phyloP scores from a whole-genome alignment of 192 early-diverging fungal genomes.

The Coemansia sp. region DNA sequence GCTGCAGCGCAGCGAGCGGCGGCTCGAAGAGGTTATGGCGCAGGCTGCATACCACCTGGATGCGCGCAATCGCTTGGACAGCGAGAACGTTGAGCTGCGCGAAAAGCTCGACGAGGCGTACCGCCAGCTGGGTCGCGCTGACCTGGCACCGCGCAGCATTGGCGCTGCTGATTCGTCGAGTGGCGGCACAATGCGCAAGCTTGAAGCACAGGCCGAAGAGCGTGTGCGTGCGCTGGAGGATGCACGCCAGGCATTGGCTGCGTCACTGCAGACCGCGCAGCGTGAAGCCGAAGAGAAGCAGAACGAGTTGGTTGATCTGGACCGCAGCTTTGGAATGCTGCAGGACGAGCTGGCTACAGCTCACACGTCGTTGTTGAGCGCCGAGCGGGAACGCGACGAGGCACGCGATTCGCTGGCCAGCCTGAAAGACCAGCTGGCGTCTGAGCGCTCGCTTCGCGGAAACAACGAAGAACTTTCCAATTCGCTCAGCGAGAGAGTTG shows the following conservation, averaged over 20 bases:
- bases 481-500: slow-evolving; percentile 34
- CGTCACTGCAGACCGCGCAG: slow-evolving; percentile 69
- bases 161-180: slow-evolving; percentile 15
- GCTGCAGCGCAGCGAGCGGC: slow-evolving; percentile 66
- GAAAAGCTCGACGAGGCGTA: slow-evolving; percentile 60
- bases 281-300: slow-evolving; percentile 82
- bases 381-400: slow-evolving; percentile 52
- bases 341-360: slow-evolving; percentile 50
- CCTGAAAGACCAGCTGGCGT: slow-evolving; percentile 30
- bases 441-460: slow-evolving; percentile 43
- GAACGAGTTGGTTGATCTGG: slow-evolving; percentile 58
- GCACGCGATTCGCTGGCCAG: slow-evolving; percentile 31
- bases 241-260: slow-evolving; percentile 74
- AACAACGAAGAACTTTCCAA: slow-evolving; percentile 50
- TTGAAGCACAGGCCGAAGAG: slow-evolving; percentile 69
- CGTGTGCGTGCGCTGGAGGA: slow-evolving; percentile 78
- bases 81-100: slow-evolving; percentile 65
- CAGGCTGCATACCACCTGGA: slow-evolving; percentile 72
- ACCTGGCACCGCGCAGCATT: slow-evolving; percentile 60
- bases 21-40: slow-evolving; percentile 65
- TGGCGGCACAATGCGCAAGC: slow-evolving; percentile 14
- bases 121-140: slow-evolving; percentile 57
- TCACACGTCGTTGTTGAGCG: slow-evolving; percentile 26
- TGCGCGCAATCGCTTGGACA: slow-evolving; percentile 60
- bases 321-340: slow-evolving; percentile 52